Evolutionary conservation across 1,284 basidiomycete species (phyloP), one percentile per base, ranked within the genome.

Genomic region (Trametes hirsuta): DNA sequence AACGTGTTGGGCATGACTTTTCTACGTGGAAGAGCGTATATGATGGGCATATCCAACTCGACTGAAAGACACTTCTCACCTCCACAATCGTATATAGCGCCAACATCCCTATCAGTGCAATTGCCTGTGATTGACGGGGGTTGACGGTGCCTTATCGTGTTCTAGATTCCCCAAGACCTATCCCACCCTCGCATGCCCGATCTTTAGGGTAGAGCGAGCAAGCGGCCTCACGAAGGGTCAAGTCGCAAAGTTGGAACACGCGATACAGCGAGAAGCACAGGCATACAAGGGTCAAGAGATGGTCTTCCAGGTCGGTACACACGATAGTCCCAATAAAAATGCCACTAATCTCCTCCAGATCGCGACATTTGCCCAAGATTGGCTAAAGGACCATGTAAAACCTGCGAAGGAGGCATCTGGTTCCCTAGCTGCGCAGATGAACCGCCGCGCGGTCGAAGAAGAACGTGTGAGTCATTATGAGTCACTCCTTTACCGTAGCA

Each of bases 381-480:
- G 90, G 90, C 77, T 93, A 52, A 73, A 76, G 12, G 75, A 75
- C 30, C 80, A 86, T 61, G 74, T 90, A 42, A 74, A 74, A n/a
- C 86, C 84, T 3, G 80, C 82, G 2, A 75, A 77, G 3, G 88
- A 91, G 71, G 79, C 78, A 5, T 75, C 79, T 12, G 87, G 86
- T 30, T 93, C 91, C 0, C 79, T 93, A 2, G 90, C 90, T 5
- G 77, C 83, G 3, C 82, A 92, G 71, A 92, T 91, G 90, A 86
- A 77, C 47, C 82, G 80, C 63, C 82, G 91, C 24, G 87, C 88
- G 0, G 75, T 78, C 58, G 86, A 90, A 53, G 84, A 87, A 69
- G 86, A 89, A 64, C 77, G 77, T 62, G 88, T 86, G 55, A 54
- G 79, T 70, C 42, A 42, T 25, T 10, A 5, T 49, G 10, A 12